Evolutionary conservation across 2,329 filamentous ascomycete species (phyloP).

Genomic region (Westerdykella sp.): DNA sequence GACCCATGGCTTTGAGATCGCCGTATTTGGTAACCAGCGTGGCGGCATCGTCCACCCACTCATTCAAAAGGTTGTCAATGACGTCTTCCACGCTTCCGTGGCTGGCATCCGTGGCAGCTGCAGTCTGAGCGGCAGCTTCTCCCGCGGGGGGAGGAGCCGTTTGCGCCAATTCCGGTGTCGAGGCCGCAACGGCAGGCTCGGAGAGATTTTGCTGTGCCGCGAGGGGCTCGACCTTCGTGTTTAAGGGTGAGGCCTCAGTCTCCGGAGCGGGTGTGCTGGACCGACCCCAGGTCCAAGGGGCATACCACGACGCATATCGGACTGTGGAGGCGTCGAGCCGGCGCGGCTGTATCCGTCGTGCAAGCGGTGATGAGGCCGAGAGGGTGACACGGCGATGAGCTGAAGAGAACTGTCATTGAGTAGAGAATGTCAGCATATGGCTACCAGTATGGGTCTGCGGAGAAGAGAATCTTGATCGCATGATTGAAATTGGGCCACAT

Average conservation of each 20-base stretch:
- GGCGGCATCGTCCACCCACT: constrained; percentile 36
- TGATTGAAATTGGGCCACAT: constrained; percentile 1
- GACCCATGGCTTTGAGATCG: constrained; percentile 72
- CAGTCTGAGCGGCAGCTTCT: constrained; percentile 7
- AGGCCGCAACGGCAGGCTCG: constrained; percentile 22
- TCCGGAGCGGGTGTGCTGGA: constrained; percentile 19
- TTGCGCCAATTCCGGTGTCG: constrained; percentile 32
- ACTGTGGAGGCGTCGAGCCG: constrained; percentile 13
- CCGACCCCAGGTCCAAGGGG: constrained; percentile 31
- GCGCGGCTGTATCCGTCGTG: too few relatives aligned
- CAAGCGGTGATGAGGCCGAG: constrained; percentile 13
- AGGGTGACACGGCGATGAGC: constrained; percentile 18
- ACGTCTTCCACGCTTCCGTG: background rate
- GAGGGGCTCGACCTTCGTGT: constrained; percentile 6
- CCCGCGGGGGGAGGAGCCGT: constrained; percentile 7
- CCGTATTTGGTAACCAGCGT: constrained; percentile 69
- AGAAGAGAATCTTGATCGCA: too few relatives aligned
- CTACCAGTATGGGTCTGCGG: background rate
- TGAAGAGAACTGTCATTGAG: constrained; percentile 27
- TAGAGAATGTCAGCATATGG: constrained; percentile 5
- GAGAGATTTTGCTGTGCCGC: constrained; percentile 6
- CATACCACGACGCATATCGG: constrained; percentile 31
- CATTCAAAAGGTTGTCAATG: background rate
- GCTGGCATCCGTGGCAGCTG: constrained; percentile 2
- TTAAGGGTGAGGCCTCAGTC: constrained; percentile 7